Evolutionary conservation across 345 rosid genomes (phyloP), one percentile per base, ranked within the genome.

Genomic region (Rhodamnia rubescens): DNA sequence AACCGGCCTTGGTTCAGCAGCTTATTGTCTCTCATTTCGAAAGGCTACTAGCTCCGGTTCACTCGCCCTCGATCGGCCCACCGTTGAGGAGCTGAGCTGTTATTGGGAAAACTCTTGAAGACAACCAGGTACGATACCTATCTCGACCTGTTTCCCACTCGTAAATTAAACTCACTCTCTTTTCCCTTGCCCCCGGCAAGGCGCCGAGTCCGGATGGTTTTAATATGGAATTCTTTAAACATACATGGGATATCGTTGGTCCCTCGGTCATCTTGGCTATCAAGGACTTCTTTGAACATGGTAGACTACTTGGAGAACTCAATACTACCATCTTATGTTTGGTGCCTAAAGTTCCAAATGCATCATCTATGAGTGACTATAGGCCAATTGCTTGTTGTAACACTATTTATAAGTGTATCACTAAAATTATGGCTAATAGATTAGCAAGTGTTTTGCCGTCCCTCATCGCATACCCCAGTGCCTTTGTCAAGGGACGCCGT

Each of bases 31-130:
- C 47, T 6, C 8, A 5, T 6, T 44, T 6, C 1, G 47, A 44
- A 6, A 6, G 8, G 1, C 8, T 44, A 8, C 47, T 44, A 1
- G 47, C 47, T 8, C 1, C 8, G 8, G 8, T 1, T n/a, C n/a
- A n/a, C 47, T 8, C 1, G 8, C 8, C 8, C 1, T 8, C 8
- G 8, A 6, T 5, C 6, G 1, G 47, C 47, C 47, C 8, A 1
- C 8, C 8, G 47, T 44, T 44, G 8, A 44, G 8, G 47, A 44
- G 1, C 8, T 44, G 47, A 8, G 7, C 47, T 6, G 47, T 44
- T 8, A 44, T 44, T 8, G 8, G 8, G 1, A 1, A 6, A 0
- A 5, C 47, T 6, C 47, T 44, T 44, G 47, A 44, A 7, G 7
- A 7, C 0, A 44, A 6, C 8, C 47, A 44, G n/a, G 13, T 36